These are phyloP conservation scores for Colletotrichum camelliae DNA, from an alignment of 2,329 filamentous ascomycete species.

Conservation along the genomic window DNA sequence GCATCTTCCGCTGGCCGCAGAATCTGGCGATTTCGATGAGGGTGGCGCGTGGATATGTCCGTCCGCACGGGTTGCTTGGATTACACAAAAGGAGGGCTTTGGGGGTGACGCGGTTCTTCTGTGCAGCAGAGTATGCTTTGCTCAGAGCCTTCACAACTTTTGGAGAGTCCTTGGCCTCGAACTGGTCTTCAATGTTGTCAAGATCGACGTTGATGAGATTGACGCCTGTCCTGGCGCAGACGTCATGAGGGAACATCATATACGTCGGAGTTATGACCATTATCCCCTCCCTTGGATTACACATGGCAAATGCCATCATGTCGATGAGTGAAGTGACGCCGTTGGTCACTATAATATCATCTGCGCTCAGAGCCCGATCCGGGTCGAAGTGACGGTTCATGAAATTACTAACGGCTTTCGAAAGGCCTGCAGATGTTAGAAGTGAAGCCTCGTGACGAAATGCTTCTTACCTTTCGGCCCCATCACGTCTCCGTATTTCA, in stretches of 20 bases:
- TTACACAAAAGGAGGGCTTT: conserved; percentile 6
- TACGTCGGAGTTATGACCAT: background rate
- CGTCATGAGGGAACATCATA: background rate
- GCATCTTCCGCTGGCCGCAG: background rate
- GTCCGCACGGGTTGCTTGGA: background rate
- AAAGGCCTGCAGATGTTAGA: background rate
- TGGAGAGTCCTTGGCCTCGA: background rate
- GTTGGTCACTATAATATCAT: background rate
- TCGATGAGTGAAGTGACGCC: conserved; percentile 1
- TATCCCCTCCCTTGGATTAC: background rate
- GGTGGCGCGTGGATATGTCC: background rate
- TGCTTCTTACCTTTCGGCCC: background rate
- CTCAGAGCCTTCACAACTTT: background rate
- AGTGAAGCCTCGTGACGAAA: background rate
- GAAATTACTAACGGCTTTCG: background rate
- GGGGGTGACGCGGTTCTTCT: background rate
- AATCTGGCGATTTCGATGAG: background rate
- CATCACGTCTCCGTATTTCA: background rate
- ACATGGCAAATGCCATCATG: background rate
- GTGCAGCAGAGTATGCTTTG: background rate
- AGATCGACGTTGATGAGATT: background rate
- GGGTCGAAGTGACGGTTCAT: background rate
- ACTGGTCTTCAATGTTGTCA: background rate
- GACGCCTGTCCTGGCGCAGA: background rate
- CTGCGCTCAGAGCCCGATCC: background rate